These are phyloP conservation scores for Aspergillus japonicus DNA, from an alignment of 2,329 filamentous ascomycete species.

Conservation along the genomic window DNA sequence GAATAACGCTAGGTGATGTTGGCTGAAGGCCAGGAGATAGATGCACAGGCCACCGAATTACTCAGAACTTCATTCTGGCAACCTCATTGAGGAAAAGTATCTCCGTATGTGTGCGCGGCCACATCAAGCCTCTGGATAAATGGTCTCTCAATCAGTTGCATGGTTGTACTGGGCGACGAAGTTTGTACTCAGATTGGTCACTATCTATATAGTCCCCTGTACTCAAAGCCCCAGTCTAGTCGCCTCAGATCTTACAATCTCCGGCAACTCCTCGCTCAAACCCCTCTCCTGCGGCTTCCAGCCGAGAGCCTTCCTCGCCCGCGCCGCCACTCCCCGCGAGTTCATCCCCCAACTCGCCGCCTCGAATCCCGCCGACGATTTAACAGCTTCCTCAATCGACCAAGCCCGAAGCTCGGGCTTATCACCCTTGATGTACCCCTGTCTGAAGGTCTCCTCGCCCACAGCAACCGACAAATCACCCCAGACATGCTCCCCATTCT, in stretches of 20 bases:
- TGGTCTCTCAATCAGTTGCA: too few relatives aligned
- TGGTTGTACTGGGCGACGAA: too few relatives aligned
- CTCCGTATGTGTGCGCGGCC: too few relatives aligned
- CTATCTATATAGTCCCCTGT: too few relatives aligned
- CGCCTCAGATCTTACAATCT: conserved; percentile 2
- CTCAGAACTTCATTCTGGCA: too few relatives aligned
- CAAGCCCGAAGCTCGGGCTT: background rate
- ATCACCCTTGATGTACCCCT: background rate
- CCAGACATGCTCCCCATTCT: conserved; percentile 12
- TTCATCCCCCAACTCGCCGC: conserved; percentile 16
- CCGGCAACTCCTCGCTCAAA: conserved; percentile 1
- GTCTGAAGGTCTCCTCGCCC: background rate
- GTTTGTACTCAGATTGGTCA: too few relatives aligned
- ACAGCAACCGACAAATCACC: conserved; percentile 8
- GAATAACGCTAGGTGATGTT: too few relatives aligned
- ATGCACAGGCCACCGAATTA: too few relatives aligned
- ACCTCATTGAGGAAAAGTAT: too few relatives aligned
- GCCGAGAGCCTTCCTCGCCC: conserved; percentile 3
- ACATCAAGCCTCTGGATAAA: too few relatives aligned
- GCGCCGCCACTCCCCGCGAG: conserved; percentile 6
- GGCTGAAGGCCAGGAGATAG: too few relatives aligned
- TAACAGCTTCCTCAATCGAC: background rate
- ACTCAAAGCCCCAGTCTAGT: too few relatives aligned
- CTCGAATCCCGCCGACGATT: conserved; percentile 10
- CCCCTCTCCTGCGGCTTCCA: conserved; percentile 1